phyloP scores from a whole-genome alignment of 225 moss, liverwort and hornwort species.

The Polytrichum formosum region DNA sequence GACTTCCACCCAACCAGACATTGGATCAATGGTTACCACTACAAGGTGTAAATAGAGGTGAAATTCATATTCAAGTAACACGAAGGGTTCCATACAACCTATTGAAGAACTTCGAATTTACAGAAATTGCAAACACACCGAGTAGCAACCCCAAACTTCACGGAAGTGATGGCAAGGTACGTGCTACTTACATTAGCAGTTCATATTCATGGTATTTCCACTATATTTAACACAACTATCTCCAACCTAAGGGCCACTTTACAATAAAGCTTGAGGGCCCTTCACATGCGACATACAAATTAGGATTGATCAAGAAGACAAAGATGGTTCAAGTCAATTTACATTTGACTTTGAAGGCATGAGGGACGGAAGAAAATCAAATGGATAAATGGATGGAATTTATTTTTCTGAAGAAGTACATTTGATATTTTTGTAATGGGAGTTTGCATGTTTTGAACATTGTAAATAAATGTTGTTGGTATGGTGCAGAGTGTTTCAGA shows the following conservation, averaged over 20 bases:
- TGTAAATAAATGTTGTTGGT: constrained; percentile 4
- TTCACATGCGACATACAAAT: too few species aligned
- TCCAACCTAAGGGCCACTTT: too few species aligned
- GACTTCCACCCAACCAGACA: constrained; percentile 69
- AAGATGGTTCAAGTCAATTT: too few species aligned
- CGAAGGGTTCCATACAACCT: constrained; percentile 61
- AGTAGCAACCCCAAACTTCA: constrained; percentile 65
- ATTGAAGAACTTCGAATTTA: constrained; percentile 21
- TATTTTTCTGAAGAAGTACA: too few species aligned
- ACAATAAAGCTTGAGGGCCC: too few species aligned
- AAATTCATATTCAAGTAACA: constrained; percentile 88
- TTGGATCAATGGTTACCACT: constrained; percentile 81
- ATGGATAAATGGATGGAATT: too few species aligned
- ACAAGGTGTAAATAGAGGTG: constrained; percentile 80
- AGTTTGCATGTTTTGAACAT: neutral
- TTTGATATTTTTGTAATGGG: too few species aligned
- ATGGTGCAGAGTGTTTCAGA: constrained; percentile 60
- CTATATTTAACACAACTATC: too few species aligned
- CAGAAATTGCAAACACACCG: constrained; percentile 20
- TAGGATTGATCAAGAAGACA: too few species aligned
- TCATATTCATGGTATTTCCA: too few species aligned
- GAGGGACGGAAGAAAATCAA: too few species aligned
- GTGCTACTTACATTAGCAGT: neutral
- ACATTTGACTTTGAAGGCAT: too few species aligned
- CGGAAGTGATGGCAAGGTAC: constrained; percentile 82